phyloP scores from a whole-genome alignment of 805 yeast species.

The Kodamaea restingae region DNA sequence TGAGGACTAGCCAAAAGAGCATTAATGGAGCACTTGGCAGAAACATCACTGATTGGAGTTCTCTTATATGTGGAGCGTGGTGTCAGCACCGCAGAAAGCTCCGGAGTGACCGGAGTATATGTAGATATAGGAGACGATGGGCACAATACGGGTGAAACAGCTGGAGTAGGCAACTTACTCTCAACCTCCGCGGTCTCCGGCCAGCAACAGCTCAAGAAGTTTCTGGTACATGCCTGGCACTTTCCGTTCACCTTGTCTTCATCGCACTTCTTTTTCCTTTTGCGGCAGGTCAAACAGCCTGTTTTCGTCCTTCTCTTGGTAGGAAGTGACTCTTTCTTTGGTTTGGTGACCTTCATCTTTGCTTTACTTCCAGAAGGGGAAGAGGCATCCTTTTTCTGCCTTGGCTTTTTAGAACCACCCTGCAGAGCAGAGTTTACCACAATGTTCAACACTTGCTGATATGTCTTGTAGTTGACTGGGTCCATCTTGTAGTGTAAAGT shows the following conservation, averaged over 20 bases:
- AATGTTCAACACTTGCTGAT: constrained; percentile 15
- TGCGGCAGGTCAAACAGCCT: constrained; percentile 59
- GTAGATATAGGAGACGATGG: constrained; percentile 6
- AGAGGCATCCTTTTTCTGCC: constrained; percentile 3
- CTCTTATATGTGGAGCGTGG: constrained; percentile 4
- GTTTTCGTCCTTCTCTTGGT: constrained; percentile 39
- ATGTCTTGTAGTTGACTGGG: constrained; percentile 11
- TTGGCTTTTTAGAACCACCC: constrained; percentile 2
- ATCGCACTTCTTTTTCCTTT: constrained; percentile 64
- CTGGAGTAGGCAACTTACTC: constrained; percentile 7
- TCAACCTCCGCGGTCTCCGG: constrained; percentile 18
- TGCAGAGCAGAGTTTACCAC: constrained; percentile 8
- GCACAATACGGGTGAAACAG: constrained; percentile 7
- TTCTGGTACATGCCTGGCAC: constrained; percentile 43
- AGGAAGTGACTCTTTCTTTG: constrained; percentile 8
- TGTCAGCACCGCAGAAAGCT: constrained; percentile 2
- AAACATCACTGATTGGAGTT: constrained; percentile 6
- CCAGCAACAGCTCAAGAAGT: constrained; percentile 44
- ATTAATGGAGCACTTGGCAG: constrained; percentile 12
- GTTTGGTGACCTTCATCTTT: constrained; percentile 12
- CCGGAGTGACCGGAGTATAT: constrained; percentile 1
- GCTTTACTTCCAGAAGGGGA: neutral
- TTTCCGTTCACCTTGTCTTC: constrained; percentile 41
- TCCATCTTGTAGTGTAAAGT: constrained; percentile 2
- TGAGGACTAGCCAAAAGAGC: constrained; percentile 16